Conservation (phyloP, 805 yeast genomes). For the Kazachstania psychrophila region DNA sequence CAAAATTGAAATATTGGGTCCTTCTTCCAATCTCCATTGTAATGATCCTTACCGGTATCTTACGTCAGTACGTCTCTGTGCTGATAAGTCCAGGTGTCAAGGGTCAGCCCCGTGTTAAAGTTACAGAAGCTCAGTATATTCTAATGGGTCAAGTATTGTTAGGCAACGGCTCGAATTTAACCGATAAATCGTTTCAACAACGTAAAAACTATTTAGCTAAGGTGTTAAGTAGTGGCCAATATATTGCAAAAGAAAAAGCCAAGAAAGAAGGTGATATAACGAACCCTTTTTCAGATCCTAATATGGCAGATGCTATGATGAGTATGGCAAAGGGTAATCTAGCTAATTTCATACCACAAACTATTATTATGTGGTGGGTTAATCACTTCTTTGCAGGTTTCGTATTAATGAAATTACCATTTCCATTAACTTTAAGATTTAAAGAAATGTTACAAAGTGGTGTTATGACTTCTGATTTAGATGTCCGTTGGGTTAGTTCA, state of each 20-base stretch:
- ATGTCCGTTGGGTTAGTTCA: conserved; percentile 86
- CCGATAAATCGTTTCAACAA: conserved; percentile 41
- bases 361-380: conserved; percentile 93
- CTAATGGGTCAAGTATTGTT: conserved; percentile 50
- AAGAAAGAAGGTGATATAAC: conserved; percentile 31
- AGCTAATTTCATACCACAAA: conserved; percentile 83
- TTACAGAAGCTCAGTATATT: conserved; percentile 58
- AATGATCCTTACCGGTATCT: conserved; percentile 78
- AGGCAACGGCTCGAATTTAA: conserved; percentile 43
- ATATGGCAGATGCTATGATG: conserved; percentile 61
- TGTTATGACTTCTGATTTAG: conserved; percentile 71
- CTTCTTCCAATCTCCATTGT: conserved; percentile 80
- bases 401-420: conserved; percentile 79
- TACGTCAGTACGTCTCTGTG: conserved; percentile 58
- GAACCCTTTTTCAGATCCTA: conserved; percentile 65
- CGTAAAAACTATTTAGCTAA: conserved; percentile 43
- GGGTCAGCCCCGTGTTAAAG: conserved; percentile 39
- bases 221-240: conserved; percentile 44
- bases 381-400: conserved; percentile 89
- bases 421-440: conserved; percentile 81
- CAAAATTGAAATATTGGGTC: conserved; percentile 81
- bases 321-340: conserved; percentile 72
- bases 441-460: conserved; percentile 90
- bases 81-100: conserved; percentile 53
- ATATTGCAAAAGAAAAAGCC: conserved; percentile 37